Evolutionary conservation across 2,329 filamentous ascomycete species (phyloP).

Genomic region (Camptophora hylomeconis): DNA sequence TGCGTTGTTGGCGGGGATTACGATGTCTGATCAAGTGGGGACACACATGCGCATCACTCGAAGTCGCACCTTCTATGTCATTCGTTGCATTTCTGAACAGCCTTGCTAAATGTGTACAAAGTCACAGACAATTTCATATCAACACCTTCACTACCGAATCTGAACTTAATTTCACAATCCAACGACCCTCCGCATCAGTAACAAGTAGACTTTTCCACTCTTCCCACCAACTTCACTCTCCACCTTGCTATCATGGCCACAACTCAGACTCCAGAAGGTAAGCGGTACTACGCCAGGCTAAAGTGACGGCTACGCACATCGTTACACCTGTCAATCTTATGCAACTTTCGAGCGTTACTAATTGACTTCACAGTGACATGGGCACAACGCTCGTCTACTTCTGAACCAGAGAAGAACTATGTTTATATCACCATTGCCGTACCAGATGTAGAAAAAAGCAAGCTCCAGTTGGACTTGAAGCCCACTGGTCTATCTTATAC

Average conservation of each 20-base stretch:
- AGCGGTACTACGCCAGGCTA: constrained; percentile 10
- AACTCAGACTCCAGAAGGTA: constrained; percentile 34
- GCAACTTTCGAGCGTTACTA: constrained; percentile 7
- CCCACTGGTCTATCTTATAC: constrained; percentile 65
- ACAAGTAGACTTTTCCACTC: too few relatives aligned
- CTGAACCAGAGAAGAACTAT: constrained; percentile 78
- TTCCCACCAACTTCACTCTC: background rate
- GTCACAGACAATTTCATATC: too few relatives aligned
- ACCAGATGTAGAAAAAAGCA: constrained; percentile 63
- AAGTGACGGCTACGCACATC: background rate
- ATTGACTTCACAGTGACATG: constrained; percentile 59
- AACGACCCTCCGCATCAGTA: too few relatives aligned
- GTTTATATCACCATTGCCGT: constrained; percentile 86
- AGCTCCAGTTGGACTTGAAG: constrained; percentile 73
- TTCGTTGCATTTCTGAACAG: constrained; percentile 16
- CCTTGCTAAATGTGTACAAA: constrained; percentile 5
- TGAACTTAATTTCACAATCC: too few relatives aligned
- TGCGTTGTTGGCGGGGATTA: too few relatives aligned
- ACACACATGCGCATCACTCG: too few relatives aligned
- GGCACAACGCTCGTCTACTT: constrained; percentile 84
- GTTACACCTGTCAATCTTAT: too few relatives aligned
- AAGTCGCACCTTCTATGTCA: constrained; percentile 10
- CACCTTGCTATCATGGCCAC: constrained; percentile 19
- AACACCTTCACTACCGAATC: too few relatives aligned
- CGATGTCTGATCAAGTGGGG: too few relatives aligned